A percentile compares a stretch with the other conserved stretches of the same genome.
phyloP scores from a whole-genome alignment of 225 moss, liverwort and hornwort species.

The Asterella californica region DNA sequence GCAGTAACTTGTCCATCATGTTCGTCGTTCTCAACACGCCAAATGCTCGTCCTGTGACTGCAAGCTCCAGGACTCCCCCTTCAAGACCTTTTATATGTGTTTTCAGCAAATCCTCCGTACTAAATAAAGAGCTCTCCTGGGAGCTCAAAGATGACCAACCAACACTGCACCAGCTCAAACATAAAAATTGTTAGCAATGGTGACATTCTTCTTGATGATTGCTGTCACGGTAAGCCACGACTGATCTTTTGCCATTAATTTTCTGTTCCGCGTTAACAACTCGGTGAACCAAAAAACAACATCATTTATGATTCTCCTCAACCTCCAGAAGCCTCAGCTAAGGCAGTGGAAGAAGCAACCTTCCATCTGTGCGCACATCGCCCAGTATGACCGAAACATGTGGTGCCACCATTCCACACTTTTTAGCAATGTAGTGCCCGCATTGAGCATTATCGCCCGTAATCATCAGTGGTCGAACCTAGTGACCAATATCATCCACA shows the following conservation, averaged over 20 bases:
- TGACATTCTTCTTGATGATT: background rate
- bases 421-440: conserved; percentile 72
- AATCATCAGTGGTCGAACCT: conserved; percentile 92
- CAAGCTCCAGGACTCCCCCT: conserved; percentile 62
- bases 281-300: background rate
- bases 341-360: conserved; percentile 31
- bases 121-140: conserved; percentile 39
- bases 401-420: conserved; percentile 59
- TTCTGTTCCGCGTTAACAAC: no score
- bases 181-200: background rate
- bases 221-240: background rate
- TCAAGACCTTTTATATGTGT: conserved; percentile 57
- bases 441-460: conserved; percentile 91
- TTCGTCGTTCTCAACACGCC: conserved; percentile 55
- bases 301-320: background rate
- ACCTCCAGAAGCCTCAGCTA: background rate
- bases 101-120: conserved; percentile 64
- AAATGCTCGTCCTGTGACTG: conserved; percentile 87
- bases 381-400: conserved; percentile 62
- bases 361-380: conserved; percentile 60
- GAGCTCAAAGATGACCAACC: conserved; percentile 57
- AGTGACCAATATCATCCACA: background rate
- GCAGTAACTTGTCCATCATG: conserved; percentile 60
- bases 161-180: conserved; percentile 38
- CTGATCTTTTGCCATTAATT: no score